Conservation (phyloP, 495 filamentous ascomycete genomes). For the Aspergillus indologenus region DNA sequence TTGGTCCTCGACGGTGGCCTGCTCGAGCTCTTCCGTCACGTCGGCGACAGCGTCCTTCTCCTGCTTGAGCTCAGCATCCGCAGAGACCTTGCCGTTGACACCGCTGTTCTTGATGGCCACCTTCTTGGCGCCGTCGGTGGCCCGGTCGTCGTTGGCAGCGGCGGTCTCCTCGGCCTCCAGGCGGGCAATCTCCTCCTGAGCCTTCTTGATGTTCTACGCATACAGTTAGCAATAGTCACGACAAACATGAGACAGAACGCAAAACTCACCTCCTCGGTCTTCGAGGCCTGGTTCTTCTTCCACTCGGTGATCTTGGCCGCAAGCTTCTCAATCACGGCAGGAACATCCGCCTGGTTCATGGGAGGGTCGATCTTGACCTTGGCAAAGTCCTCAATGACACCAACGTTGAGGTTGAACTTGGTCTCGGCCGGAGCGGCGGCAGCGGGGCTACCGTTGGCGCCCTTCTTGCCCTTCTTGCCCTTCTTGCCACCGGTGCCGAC, state of each 20-base stretch:
- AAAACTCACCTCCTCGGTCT: slow-evolving; percentile 81
- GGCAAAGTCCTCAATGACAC: slow-evolving; percentile 83
- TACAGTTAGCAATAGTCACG: slow-evolving; percentile 17
- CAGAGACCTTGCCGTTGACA: slow-evolving; percentile 51
- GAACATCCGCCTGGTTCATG: slow-evolving; percentile 77
- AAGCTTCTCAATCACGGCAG: slow-evolving; percentile 76
- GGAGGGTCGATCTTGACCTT: slow-evolving; percentile 83
- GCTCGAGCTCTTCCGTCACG: slow-evolving; percentile 55
- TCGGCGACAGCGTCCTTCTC: slow-evolving; percentile 58
- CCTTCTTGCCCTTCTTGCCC: slow-evolving; percentile 88
- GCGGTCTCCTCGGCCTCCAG: slow-evolving; percentile 54
- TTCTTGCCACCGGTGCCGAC: slow-evolving; percentile 77
- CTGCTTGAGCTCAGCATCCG: slow-evolving; percentile 52
- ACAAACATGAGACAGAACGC: neutral
- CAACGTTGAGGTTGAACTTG: slow-evolving; percentile 84
- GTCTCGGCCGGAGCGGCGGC: slow-evolving; percentile 42
- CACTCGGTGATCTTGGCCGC: slow-evolving; percentile 88
- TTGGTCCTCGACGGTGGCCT: slow-evolving; percentile 57
- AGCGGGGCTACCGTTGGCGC: slow-evolving; percentile 46
- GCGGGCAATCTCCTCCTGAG: slow-evolving; percentile 63
- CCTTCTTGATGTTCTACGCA: slow-evolving; percentile 67
- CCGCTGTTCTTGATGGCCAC: slow-evolving; percentile 46
- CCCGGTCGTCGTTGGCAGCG: slow-evolving; percentile 23
- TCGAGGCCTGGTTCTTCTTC: slow-evolving; percentile 84
- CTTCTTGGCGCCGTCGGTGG: slow-evolving; percentile 50